These are phyloP conservation scores for Cercospora sp. DNA, from an alignment of 2,329 filamentous ascomycete genomes.

Conservation along the genomic window DNA sequence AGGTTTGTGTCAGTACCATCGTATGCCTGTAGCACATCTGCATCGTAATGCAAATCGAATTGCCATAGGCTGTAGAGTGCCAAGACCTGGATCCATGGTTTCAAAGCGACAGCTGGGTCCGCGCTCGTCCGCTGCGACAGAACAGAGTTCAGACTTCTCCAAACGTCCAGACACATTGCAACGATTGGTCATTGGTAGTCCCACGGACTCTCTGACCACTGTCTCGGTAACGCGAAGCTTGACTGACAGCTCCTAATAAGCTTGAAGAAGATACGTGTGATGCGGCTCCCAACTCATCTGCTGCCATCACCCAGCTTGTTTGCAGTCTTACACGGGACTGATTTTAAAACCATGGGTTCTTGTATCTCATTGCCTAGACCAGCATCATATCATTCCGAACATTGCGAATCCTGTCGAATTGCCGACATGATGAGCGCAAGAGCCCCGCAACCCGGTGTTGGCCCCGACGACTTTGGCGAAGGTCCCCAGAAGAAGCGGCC, in stretches of 20 bases:
- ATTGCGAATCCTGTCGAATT: conserved; percentile 2
- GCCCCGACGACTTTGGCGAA: not conserved
- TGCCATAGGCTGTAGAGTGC: not conserved
- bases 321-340: not conserved
- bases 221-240: not conserved
- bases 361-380: not conserved
- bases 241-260: not conserved
- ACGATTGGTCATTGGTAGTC: not conserved
- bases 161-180: not conserved
- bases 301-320: not conserved
- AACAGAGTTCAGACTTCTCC: not conserved
- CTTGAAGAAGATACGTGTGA: not conserved
- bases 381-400: not conserved
- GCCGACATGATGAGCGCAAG: not conserved
- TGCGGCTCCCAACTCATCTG: not conserved
- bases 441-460: not conserved
- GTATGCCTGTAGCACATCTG: not conserved
- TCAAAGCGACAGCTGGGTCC: not conserved
- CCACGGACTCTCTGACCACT: not conserved
- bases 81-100: not conserved
- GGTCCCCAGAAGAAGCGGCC: not conserved
- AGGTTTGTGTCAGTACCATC: not conserved
- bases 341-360: not conserved
- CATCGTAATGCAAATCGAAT: not conserved
- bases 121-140: not conserved